Evolutionary conservation across 352 stramenopile genomes (phyloP).

Genomic region (Lagenidium sp.): DNA sequence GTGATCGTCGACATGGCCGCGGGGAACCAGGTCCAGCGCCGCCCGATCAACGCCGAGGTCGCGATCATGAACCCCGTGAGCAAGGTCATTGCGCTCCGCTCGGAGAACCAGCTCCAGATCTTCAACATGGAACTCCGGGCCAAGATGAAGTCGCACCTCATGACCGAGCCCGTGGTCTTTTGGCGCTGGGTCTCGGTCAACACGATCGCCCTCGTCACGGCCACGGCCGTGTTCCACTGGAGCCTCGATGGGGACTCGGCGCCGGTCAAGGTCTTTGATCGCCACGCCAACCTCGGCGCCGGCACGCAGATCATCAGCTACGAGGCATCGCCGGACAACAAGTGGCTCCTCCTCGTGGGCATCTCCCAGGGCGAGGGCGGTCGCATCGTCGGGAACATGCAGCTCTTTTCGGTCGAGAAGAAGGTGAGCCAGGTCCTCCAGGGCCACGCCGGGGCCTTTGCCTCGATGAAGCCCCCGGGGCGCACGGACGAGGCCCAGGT

Average conservation of each 20-base stretch:
- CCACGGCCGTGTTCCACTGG: conserved; percentile 97
- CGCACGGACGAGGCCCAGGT: conserved; percentile 88
- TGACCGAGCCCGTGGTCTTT: conserved; percentile 94
- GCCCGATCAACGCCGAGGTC: conserved; percentile 98
- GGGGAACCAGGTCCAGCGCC: conserved; percentile 84
- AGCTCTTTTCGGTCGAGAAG: conserved; percentile 98
- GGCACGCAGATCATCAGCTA: conserved; percentile 99
- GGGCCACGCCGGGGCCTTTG: conserved; percentile 96
- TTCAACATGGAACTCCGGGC: conserved; percentile 99
- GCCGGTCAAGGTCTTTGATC: conserved; percentile 97
- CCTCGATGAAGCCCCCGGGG: conserved; percentile 93
- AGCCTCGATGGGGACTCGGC: conserved; percentile 88
- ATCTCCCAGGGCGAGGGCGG: conserved; percentile 94
- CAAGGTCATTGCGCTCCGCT: conserved; percentile 82
- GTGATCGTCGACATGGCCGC: conserved; percentile 90
- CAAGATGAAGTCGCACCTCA: conserved; percentile 97
- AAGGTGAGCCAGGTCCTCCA: conserved; percentile 98
- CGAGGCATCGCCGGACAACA: conserved; percentile 94
- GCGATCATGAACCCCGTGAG: conserved; percentile 99
- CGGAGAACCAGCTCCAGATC: conserved; percentile 97
- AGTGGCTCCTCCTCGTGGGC: conserved; percentile 98
- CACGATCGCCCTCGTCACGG: conserved; percentile 97
- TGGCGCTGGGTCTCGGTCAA: conserved; percentile 98
- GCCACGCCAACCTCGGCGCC: conserved; percentile 89
- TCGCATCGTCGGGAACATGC: conserved; percentile 96